phyloP scores from a whole-genome alignment of 441 rosid species.

The Gossypium davidsonii region DNA sequence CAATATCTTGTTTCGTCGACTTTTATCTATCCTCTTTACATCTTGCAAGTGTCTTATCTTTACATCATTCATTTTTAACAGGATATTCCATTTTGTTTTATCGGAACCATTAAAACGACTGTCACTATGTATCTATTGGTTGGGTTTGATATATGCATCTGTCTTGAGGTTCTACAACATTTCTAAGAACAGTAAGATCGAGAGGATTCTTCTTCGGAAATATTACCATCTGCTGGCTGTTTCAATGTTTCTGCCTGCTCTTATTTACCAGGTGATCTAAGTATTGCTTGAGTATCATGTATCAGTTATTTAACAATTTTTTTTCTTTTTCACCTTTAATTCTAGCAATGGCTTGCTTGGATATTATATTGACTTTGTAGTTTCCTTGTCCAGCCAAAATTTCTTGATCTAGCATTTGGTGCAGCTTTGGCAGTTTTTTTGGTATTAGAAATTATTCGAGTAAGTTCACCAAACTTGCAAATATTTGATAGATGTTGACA shows the following conservation, averaged over 20 bases:
- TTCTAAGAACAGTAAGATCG: slow-evolving; percentile 78
- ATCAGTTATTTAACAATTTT: not conserved
- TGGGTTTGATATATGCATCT: slow-evolving; percentile 54
- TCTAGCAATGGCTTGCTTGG: not conserved
- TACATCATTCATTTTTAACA: slow-evolving; percentile 24
- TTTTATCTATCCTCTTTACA: not conserved
- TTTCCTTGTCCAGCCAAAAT: slow-evolving; percentile 65
- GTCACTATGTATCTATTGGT: slow-evolving; percentile 76
- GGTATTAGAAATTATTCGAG: slow-evolving; percentile 82
- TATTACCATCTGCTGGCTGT: slow-evolving; percentile 98
- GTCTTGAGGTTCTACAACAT: slow-evolving; percentile 71
- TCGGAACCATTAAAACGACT: slow-evolving; percentile 78
- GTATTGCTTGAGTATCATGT: slow-evolving; percentile 3
- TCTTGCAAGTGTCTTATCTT: slow-evolving; percentile 14
- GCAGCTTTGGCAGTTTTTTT: slow-evolving; percentile 80
- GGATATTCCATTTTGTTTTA: slow-evolving; percentile 70
- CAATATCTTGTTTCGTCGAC: not conserved
- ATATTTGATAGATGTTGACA: slow-evolving; percentile 9
- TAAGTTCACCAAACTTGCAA: slow-evolving; percentile 31
- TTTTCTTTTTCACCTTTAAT: not conserved
- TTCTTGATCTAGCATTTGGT: slow-evolving; percentile 96
- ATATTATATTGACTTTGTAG: slow-evolving; percentile 11
- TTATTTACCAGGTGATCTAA: slow-evolving; percentile 76
- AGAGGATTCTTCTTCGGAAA: slow-evolving; percentile 94
- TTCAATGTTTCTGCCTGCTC: slow-evolving; percentile 89